Evolutionary conservation across 257 asterid genomes (phyloP).

Genomic region (Prunella vulgaris): DNA sequence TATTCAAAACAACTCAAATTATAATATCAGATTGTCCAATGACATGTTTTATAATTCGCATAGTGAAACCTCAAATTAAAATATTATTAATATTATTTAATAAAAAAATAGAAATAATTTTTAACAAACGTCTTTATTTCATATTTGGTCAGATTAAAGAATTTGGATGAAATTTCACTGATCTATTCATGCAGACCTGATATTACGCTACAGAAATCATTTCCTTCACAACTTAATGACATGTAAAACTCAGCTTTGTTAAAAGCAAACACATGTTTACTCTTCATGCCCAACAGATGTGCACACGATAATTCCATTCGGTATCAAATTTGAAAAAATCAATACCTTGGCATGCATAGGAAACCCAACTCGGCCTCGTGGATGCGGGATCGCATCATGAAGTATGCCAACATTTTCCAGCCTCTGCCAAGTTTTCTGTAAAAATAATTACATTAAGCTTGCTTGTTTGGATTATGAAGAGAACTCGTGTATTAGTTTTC

Average conservation of each 20-base stretch:
- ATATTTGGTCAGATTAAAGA: not conserved
- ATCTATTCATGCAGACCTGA: constrained; percentile 9
- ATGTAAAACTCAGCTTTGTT: not conserved
- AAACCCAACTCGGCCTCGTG: constrained; percentile 48
- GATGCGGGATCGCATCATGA: constrained; percentile 77
- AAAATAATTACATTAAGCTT: constrained; percentile 6
- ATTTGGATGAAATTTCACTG: not conserved
- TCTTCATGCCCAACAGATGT: not conserved
- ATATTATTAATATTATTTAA: no score
- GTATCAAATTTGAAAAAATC: not conserved
- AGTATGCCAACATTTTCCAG: constrained; percentile 62
- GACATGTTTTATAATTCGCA: no score
- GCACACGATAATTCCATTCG: not conserved
- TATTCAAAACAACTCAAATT: no score
- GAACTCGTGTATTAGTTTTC: not conserved
- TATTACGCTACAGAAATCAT: not conserved
- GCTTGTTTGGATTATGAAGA: constrained; percentile 4
- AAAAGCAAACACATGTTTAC: not conserved
- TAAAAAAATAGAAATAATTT: no score
- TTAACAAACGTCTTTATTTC: not conserved
- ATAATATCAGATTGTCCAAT: no score
- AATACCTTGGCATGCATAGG: constrained; percentile 95
- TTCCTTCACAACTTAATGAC: not conserved
- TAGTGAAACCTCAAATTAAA: no score
- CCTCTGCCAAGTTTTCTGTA: constrained; percentile 92